These are phyloP conservation scores for Acanthamoeba quina DNA, from an alignment of 208 protist genomes.

Conservation along the genomic window DNA sequence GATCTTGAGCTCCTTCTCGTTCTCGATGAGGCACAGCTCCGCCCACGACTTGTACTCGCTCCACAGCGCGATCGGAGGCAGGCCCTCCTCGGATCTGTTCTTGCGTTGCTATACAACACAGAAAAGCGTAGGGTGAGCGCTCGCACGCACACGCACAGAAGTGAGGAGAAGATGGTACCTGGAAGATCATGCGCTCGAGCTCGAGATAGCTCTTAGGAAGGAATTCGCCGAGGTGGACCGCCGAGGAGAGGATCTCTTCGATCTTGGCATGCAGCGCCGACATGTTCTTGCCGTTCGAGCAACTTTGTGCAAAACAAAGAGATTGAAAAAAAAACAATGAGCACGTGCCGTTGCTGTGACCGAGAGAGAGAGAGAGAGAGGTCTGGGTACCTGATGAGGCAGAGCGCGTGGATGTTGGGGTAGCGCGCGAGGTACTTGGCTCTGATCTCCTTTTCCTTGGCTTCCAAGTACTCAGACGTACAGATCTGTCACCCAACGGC, in stretches of 20 bases:
- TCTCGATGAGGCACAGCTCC: slow-evolving; percentile 46
- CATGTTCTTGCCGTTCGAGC: slow-evolving; percentile 15
- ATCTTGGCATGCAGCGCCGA: slow-evolving; percentile 16
- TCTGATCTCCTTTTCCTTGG: slow-evolving; percentile 57
- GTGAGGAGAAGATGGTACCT: not conserved
- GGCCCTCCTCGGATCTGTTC: slow-evolving; percentile 4
- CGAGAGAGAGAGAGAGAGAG: too few species aligned
- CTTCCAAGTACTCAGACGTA: slow-evolving; percentile 19
- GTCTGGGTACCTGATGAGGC: slow-evolving; percentile 57
- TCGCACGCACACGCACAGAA: too few species aligned
- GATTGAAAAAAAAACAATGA: too few species aligned
- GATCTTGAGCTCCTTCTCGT: slow-evolving; percentile 64
- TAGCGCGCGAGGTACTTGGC: slow-evolving; percentile 22
- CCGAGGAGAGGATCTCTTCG: slow-evolving; percentile 29
- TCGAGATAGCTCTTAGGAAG: slow-evolving; percentile 70
- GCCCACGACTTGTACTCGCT: slow-evolving; percentile 58
- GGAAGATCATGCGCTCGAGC: slow-evolving; percentile 49
- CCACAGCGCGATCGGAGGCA: slow-evolving; percentile 67
- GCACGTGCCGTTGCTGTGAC: too few species aligned
- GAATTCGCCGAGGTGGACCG: slow-evolving; percentile 30
- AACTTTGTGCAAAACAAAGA: not conserved
- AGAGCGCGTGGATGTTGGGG: slow-evolving; percentile 15
- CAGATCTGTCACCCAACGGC: not conserved
- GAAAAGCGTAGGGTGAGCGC: not conserved
- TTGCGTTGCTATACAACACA: slow-evolving; percentile 9